These are phyloP conservation scores for Glomus cerebriforme DNA, from an alignment of 192 early-diverging fungal genomes.

Conservation along the genomic window DNA sequence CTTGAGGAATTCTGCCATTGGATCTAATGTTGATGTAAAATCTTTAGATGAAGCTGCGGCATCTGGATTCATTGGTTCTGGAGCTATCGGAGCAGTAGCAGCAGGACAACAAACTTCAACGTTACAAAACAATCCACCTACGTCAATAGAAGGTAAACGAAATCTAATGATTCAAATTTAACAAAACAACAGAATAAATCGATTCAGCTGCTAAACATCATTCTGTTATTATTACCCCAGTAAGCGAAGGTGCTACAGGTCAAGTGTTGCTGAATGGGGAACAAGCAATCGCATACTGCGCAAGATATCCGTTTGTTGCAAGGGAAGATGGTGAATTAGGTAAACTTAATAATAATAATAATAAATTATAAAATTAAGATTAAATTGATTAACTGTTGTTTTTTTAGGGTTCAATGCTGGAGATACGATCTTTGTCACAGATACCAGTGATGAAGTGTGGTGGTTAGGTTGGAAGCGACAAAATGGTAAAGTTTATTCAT, in stretches of 20 bases:
- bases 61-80: neutral
- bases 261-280: conserved; percentile 22
- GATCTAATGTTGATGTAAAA: conserved; percentile 10
- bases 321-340: conserved; percentile 74
- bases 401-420: conserved; percentile 58
- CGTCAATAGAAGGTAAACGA: neutral
- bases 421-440: conserved; percentile 73
- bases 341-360: neutral
- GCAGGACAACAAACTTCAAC: neutral
- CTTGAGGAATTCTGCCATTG: neutral
- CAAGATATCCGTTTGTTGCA: conserved; percentile 73
- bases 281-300: conserved; percentile 50
- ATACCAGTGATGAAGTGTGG: conserved; percentile 80
- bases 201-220: neutral
- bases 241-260: conserved; percentile 3
- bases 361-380: neutral
- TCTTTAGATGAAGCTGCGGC: neutral
- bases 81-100: neutral
- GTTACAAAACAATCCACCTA: neutral
- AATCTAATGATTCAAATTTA: neutral
- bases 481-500: conserved; percentile 49
- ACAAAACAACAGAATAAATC: neutral
- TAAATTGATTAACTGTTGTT: neutral
- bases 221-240: neutral
- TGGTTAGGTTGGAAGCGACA: conserved; percentile 77